Evolutionary conservation across 176 grass and related monocot genomes (phyloP).

Genomic region (Avena sativa): DNA sequence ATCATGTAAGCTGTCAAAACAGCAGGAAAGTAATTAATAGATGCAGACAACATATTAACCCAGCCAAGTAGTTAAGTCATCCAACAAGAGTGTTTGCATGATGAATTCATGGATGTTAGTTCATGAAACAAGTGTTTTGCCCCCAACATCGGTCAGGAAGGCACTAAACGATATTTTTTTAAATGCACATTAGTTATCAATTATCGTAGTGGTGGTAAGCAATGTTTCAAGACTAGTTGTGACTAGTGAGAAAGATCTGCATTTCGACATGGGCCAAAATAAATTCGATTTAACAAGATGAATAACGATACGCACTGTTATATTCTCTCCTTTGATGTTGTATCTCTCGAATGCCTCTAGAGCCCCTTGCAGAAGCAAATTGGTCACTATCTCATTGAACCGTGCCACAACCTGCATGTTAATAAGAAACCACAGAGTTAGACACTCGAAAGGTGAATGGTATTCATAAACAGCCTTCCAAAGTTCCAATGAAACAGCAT

Average conservation of each 20-base stretch:
- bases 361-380: constrained; percentile 82
- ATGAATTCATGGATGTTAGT: not conserved
- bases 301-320: constrained; percentile 63
- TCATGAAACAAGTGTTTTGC: constrained; percentile 11
- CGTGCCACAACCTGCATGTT: constrained; percentile 80
- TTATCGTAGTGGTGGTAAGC: not conserved
- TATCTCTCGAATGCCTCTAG: constrained; percentile 83
- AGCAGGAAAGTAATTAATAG: not conserved
- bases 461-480: not conserved
- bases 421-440: constrained; percentile 24
- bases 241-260: too few relatives aligned
- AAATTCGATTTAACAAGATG: not conserved
- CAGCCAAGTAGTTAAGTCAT: constrained; percentile 8
- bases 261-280: too few relatives aligned
- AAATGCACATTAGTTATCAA: not conserved
- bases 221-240: too few relatives aligned
- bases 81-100: not conserved
- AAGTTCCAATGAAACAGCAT: not conserved
- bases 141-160: not conserved
- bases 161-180: not conserved
- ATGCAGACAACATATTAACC: not conserved
- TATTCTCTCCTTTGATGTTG: constrained; percentile 77
- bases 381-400: constrained; percentile 93
- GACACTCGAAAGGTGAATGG: not conserved
- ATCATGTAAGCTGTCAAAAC: not conserved